These are phyloP conservation scores for Cercospora sp. DNA, from an alignment of 2,329 filamentous ascomycete genomes.

Conservation along the genomic window DNA sequence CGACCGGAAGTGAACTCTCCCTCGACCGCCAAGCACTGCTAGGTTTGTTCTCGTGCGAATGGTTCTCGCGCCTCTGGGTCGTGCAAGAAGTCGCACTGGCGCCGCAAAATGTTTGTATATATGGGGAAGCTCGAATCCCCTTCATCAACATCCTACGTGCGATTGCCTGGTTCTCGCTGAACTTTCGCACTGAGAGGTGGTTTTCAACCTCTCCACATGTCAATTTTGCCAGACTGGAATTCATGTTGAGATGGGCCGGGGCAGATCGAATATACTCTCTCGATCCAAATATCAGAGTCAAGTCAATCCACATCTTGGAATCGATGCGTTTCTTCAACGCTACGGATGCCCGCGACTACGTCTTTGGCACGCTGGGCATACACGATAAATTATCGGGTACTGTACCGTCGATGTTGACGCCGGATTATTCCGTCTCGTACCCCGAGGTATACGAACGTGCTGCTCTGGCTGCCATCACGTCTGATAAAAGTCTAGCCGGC, in stretches of 20 bases:
- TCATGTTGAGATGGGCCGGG: not conserved
- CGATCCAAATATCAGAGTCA: not conserved
- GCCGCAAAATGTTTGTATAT: slow-evolving; percentile 2
- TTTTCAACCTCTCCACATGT: not conserved
- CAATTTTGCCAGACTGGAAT: not conserved
- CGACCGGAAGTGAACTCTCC: not conserved
- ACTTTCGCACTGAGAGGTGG: not conserved
- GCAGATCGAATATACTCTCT: not conserved
- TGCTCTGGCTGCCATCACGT: not conserved
- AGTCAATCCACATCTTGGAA: not conserved
- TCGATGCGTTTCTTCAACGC: slow-evolving; percentile 11
- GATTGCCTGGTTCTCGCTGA: slow-evolving; percentile 1
- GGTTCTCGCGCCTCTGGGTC: slow-evolving; percentile 5
- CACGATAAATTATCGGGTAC: not conserved
- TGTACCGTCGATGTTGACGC: not conserved
- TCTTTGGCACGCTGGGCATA: slow-evolving; percentile 11
- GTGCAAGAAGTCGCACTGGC: slow-evolving; percentile 17
- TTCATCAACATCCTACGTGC: slow-evolving; percentile 7
- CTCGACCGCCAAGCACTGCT: not conserved
- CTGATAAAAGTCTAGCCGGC: not conserved
- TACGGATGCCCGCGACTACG: slow-evolving; percentile 12
- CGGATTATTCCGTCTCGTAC: slow-evolving; percentile 7
- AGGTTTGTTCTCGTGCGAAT: not conserved
- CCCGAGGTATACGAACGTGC: not conserved
- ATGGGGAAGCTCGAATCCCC: not conserved